A percentile compares a stretch with the other conserved stretches of the same genome.
phyloP scores from a whole-genome alignment of 495 filamentous ascomycete species.

The Podospora sp. region DNA sequence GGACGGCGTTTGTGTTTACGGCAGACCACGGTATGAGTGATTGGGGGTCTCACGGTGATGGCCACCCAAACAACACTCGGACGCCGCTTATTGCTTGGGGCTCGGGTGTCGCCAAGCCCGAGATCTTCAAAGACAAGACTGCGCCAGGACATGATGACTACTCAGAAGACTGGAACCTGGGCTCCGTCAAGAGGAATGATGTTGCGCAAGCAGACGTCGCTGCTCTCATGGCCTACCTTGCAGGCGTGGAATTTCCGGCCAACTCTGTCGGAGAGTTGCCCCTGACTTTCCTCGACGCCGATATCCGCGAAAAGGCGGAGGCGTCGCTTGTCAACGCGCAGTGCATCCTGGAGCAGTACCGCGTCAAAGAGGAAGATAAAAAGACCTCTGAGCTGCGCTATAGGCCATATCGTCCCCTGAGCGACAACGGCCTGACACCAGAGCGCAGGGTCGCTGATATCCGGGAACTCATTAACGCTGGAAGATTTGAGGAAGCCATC shows the following conservation, averaged over 20 bases:
- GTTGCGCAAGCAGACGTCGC: slow-evolving; percentile 95
- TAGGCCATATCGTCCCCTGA: slow-evolving; percentile 65
- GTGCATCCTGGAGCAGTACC: slow-evolving; percentile 95
- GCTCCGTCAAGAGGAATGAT: slow-evolving; percentile 80
- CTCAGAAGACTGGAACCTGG: slow-evolving; percentile 84
- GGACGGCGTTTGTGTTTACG: slow-evolving; percentile 96
- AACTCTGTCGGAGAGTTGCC: slow-evolving; percentile 97
- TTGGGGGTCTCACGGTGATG: slow-evolving; percentile 96
- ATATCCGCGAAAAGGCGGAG: slow-evolving; percentile 74
- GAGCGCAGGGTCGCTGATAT: slow-evolving; percentile 71
- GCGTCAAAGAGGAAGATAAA: slow-evolving; percentile 90
- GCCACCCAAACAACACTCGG: slow-evolving; percentile 95
- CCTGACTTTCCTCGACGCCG: slow-evolving; percentile 74
- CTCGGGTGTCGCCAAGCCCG: slow-evolving; percentile 82
- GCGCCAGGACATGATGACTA: slow-evolving; percentile 90
- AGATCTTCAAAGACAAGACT: slow-evolving; percentile 51
- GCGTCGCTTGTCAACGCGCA: slow-evolving; percentile 84
- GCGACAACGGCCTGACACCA: slow-evolving; percentile 62
- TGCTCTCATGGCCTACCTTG: slow-evolving; percentile 95
- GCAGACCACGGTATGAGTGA: slow-evolving; percentile 99
- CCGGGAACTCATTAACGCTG: slow-evolving; percentile 64
- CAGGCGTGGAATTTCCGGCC: slow-evolving; percentile 86
- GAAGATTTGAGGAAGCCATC: slow-evolving; percentile 73
- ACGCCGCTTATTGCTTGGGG: slow-evolving; percentile 96
- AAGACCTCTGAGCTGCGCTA: slow-evolving; percentile 73